These are phyloP conservation scores for Coemansia aciculifera DNA, from an alignment of 192 early-diverging fungal genomes.

Conservation along the genomic window DNA sequence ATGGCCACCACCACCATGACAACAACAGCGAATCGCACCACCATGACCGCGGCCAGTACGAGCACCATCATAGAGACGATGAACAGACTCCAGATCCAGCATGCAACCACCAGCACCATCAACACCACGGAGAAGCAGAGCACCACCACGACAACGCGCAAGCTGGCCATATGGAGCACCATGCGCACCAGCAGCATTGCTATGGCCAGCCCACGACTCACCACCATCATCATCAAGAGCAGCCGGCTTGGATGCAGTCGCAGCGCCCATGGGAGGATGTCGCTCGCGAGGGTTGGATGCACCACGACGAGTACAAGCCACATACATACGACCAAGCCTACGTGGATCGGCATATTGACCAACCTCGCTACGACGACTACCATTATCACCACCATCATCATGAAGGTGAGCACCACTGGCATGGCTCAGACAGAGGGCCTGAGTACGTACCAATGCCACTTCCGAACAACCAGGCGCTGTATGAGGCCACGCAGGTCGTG, in stretches of 20 bases:
- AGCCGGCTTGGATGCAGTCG: conserved; percentile 50
- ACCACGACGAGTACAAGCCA: conserved; percentile 54
- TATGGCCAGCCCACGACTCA: not conserved
- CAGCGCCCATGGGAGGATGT: conserved; percentile 61
- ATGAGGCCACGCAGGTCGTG: conserved; percentile 53
- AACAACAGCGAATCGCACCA: conserved; percentile 3
- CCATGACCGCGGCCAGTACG: conserved; percentile 3
- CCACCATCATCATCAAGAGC: conserved; percentile 8
- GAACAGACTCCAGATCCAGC: not conserved
- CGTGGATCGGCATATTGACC: conserved; percentile 48
- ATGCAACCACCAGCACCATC: not conserved
- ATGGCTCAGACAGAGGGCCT: not conserved
- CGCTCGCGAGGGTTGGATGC: conserved; percentile 56
- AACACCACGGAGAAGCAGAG: not conserved
- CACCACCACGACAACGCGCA: not conserved
- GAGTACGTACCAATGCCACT: conserved; percentile 30
- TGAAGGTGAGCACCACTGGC: not conserved
- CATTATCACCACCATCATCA: conserved; percentile 14
- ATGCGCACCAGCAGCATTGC: not conserved
- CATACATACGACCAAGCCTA: conserved; percentile 57
- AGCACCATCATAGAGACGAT: not conserved
- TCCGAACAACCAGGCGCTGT: conserved; percentile 30
- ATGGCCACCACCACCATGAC: conserved; percentile 5
- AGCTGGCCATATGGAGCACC: not conserved
- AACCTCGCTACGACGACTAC: conserved; percentile 16